These are phyloP conservation scores for Sporothrix sp. DNA, from an alignment of 2,329 filamentous ascomycete genomes.

Conservation along the genomic window DNA sequence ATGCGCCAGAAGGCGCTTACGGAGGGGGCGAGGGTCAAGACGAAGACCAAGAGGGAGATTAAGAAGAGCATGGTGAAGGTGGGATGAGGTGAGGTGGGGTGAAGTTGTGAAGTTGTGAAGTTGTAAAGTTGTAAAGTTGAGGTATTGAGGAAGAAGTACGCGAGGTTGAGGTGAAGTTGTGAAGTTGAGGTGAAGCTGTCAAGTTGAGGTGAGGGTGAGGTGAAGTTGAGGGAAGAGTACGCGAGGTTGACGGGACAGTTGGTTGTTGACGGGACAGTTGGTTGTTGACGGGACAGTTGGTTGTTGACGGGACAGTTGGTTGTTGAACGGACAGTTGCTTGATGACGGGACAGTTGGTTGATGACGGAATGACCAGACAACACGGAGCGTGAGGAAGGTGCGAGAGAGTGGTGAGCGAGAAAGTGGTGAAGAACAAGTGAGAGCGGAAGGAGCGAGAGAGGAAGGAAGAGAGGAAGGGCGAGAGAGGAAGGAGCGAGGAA, in stretches of 20 bases:
- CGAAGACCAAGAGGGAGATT: not conserved
- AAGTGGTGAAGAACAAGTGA: not conserved
- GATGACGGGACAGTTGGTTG: no score
- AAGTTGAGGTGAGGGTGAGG: no score
- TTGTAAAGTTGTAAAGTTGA: no score
- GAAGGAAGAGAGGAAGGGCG: not conserved
- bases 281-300: not conserved
- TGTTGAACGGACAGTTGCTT: no score
- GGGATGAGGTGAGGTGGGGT: not conserved
- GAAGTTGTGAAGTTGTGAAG: no score
- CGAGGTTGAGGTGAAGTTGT: no score
- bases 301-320: not conserved
- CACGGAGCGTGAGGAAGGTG: conserved; percentile 4
- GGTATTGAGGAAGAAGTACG: no score
- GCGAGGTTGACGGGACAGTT: no score
- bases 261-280: not conserved
- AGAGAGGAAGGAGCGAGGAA: not conserved
- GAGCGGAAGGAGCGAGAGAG: not conserved
- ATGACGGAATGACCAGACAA: conserved; percentile 1
- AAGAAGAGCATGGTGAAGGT: not conserved
- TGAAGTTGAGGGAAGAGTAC: no score
- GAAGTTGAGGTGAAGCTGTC: no score
- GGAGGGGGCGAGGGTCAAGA: conserved; percentile 14
- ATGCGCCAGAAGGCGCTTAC: conserved; percentile 73
- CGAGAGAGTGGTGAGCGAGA: not conserved